Percentiles rank a stretch among this genome's conserved stretches.
Conservation (phyloP, 164 flowering plant species). For the Buxus sempervirens region DNA sequence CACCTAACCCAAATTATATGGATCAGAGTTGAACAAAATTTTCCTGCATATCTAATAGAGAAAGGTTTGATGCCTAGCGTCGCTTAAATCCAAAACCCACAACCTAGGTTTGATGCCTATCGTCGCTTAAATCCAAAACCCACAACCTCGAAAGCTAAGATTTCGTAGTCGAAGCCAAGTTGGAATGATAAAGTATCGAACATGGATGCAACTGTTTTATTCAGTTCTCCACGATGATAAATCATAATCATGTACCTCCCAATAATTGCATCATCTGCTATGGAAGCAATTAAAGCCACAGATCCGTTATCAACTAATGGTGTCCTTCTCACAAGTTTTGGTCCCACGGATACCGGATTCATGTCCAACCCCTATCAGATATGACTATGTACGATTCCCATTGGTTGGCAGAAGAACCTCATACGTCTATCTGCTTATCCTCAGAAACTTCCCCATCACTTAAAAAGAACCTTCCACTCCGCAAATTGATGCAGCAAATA, state of each 20-base stretch:
- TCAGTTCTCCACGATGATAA: background rate
- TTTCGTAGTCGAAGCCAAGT: background rate
- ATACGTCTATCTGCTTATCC: slow-evolving; percentile 24
- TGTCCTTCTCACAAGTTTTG: background rate
- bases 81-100: no score
- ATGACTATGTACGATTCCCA: slow-evolving; percentile 2
- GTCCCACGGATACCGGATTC: background rate
- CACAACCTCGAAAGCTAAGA: background rate
- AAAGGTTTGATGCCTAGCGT: no score
- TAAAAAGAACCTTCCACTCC: slow-evolving; percentile 12
- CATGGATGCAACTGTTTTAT: background rate
- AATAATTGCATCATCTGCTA: slow-evolving; percentile 20
- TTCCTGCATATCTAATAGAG: no score
- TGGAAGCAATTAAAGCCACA: slow-evolving; percentile 16
- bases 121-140: background rate
- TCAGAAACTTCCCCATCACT: slow-evolving; percentile 20
- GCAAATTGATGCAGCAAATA: slow-evolving; percentile 20
- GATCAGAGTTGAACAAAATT: no score
- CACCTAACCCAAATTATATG: no score
- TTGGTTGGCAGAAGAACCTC: slow-evolving; percentile 17
- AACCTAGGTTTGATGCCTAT: no score
- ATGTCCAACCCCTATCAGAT: background rate
- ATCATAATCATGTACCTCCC: slow-evolving; percentile 1
- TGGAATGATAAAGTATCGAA: background rate
- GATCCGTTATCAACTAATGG: slow-evolving; percentile 11